These are phyloP conservation scores for Vitellaria paradoxa DNA, from an alignment of 179 eudicot species.

Conservation along the genomic window DNA sequence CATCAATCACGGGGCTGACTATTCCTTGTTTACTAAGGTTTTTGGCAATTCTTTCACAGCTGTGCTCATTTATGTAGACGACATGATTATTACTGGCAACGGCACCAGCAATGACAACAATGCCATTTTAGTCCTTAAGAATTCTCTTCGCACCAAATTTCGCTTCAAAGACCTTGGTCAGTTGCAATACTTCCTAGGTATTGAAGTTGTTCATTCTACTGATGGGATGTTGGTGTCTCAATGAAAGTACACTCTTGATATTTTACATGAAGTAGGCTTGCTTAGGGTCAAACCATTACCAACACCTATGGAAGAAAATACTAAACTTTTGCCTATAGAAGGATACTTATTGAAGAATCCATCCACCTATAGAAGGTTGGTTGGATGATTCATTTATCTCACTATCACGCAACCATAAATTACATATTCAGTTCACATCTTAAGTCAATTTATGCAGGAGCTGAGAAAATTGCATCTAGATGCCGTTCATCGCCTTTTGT, in stretches of 20 bases:
- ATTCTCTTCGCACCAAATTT: not conserved
- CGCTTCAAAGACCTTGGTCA: not conserved
- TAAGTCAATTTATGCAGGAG: not conserved
- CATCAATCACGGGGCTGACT: not conserved
- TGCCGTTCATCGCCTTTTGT: not conserved
- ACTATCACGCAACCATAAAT: not conserved
- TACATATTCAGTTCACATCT: not conserved
- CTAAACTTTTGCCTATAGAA: not conserved
- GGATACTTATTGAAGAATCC: not conserved
- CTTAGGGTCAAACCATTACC: conserved; percentile 1
- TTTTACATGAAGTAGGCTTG: not conserved
- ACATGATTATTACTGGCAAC: not conserved
- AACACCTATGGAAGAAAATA: not conserved
- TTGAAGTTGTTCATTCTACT: not conserved
- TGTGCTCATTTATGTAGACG: conserved; percentile 1
- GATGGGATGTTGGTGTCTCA: not conserved
- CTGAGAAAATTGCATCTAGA: not conserved
- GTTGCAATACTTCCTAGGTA: not conserved
- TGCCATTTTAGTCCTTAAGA: not conserved
- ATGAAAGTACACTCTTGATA: conserved; percentile 8
- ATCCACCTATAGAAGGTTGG: not conserved
- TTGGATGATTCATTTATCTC: not conserved
- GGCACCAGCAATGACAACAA: not conserved
- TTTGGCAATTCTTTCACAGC: not conserved
- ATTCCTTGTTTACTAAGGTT: not conserved